Percentiles rank a stretch among this genome's conserved stretches.
Conservation (phyloP, 1,284 basidiomycete species). For the Ustilago trichophora region DNA sequence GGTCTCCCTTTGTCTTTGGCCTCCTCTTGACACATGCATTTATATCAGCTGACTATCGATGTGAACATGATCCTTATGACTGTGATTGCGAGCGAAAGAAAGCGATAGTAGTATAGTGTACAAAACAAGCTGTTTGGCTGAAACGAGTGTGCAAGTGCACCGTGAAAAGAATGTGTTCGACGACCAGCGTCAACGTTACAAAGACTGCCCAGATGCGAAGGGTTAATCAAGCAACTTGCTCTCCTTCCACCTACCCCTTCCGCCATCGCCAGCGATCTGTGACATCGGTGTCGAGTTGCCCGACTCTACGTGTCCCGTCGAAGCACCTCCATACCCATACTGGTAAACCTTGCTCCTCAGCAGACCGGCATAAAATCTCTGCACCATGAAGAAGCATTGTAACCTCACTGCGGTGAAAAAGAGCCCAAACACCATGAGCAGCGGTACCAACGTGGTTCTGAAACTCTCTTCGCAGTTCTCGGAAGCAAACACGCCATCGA, state of each 20-base stretch:
- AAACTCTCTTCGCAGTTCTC: slow-evolving; percentile 55
- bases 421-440: slow-evolving; percentile 39
- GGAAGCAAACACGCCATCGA: slow-evolving; percentile 43
- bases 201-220: no score
- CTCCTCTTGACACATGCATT: no score
- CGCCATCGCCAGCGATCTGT: neutral
- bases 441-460: slow-evolving; percentile 35
- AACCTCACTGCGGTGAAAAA: slow-evolving; percentile 40
- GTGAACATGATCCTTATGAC: neutral
- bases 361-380: slow-evolving; percentile 26
- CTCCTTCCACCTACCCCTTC: slow-evolving; percentile 30
- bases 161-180: no score
- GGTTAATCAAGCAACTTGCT: slow-evolving; percentile 27
- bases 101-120: slow-evolving; percentile 14
- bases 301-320: slow-evolving; percentile 5
- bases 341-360: slow-evolving; percentile 26
- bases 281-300: slow-evolving; percentile 22
- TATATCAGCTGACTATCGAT: no score
- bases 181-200: slow-evolving; percentile 11
- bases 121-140: neutral
- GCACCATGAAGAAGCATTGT: slow-evolving; percentile 44
- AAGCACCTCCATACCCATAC: slow-evolving; percentile 26
- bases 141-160: neutral
- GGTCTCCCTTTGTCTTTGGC: no score
- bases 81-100: slow-evolving; percentile 1